A percentile compares a stretch with the other conserved stretches of the same genome.
phyloP scores from a whole-genome alignment of 129 eudicot genomes.

The carrot (Daucus carota) region DH1_v3.0 NC_030382.2:39873501-39874000 shows the following conservation, averaged over 20 bases:
- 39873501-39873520: background rate
- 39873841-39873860: slow-evolving; percentile 22
- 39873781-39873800: slow-evolving; percentile 22
- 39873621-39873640: slow-evolving; percentile 30
- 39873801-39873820: slow-evolving; percentile 23
- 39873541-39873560: background rate
- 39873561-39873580: background rate
- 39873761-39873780: slow-evolving; percentile 31
- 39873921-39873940: slow-evolving; percentile 25
- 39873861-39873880: slow-evolving; percentile 12
- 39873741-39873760: slow-evolving; percentile 29
- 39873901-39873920: slow-evolving; percentile 16
- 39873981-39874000: slow-evolving; percentile 29
- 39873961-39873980: slow-evolving; percentile 37
- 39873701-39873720: slow-evolving; percentile 40
- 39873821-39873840: slow-evolving; percentile 30
- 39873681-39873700: slow-evolving; percentile 42
- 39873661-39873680: slow-evolving; percentile 28
- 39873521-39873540: background rate
- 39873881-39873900: slow-evolving; percentile 17
- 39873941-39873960: slow-evolving; percentile 25
- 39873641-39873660: slow-evolving; percentile 18
- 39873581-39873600: background rate
- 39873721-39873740: slow-evolving; percentile 24
- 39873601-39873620: background rate